Conservation (phyloP, 2,329 filamentous ascomycete species). For the Hypocrella siamensis region DNA sequence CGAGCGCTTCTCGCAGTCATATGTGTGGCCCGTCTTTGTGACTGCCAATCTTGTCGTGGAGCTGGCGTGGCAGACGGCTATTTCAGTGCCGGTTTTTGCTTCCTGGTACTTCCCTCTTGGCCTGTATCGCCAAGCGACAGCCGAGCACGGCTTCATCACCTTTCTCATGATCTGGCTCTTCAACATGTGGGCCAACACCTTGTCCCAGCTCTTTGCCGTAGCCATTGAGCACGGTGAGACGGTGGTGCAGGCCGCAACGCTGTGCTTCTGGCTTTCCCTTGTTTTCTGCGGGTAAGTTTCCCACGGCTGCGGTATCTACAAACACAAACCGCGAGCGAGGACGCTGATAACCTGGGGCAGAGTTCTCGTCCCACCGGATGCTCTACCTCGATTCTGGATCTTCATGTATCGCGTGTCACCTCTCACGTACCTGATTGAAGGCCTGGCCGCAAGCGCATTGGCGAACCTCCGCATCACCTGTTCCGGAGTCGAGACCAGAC, state of each 20-base stretch:
- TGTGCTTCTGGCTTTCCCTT: background rate
- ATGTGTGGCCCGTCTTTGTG: too few relatives aligned
- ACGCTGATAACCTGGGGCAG: too few relatives aligned
- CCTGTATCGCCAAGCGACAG: too few relatives aligned
- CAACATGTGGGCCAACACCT: too few relatives aligned
- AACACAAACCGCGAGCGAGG: background rate
- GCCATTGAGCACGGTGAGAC: background rate
- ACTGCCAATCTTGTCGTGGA: too few relatives aligned
- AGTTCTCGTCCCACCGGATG: background rate
- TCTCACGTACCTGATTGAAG: constrained; percentile 60
- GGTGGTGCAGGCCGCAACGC: background rate
- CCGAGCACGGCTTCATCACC: too few relatives aligned
- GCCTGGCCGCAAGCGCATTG: constrained; percentile 24
- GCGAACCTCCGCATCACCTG: background rate
- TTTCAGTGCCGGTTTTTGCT: too few relatives aligned
- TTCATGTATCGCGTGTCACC: constrained; percentile 69
- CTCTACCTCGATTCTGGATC: constrained; percentile 58
- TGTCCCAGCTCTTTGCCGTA: too few relatives aligned
- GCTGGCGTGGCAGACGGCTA: too few relatives aligned
- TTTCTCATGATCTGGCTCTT: too few relatives aligned
- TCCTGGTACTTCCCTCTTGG: too few relatives aligned
- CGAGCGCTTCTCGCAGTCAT: too few relatives aligned
- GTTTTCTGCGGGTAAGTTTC: background rate
- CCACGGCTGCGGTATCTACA: background rate
- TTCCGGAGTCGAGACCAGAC: background rate